phyloP scores from a whole-genome alignment of 1,284 basidiomycete genomes.

The Pterula multifida region DNA sequence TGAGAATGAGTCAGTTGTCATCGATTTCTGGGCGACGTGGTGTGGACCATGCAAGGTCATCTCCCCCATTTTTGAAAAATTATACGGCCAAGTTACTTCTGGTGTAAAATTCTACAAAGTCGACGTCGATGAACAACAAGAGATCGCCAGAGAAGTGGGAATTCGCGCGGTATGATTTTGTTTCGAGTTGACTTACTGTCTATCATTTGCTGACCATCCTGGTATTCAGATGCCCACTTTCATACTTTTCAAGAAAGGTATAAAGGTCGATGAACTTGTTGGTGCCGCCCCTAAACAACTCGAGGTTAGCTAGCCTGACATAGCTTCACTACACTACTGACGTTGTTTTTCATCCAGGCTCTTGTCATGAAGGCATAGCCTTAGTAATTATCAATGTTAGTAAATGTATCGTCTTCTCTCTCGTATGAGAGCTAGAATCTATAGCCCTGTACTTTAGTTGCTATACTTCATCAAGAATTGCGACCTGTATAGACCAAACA shows the following conservation, averaged over 20 bases:
- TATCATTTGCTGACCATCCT: not conserved
- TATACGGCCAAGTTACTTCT: slow-evolving; percentile 28
- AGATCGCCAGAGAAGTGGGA: slow-evolving; percentile 50
- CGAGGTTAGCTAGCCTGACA: too few relatives aligned
- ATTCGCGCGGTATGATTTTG: slow-evolving; percentile 50
- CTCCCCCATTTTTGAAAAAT: slow-evolving; percentile 68
- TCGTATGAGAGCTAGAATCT: too few relatives aligned
- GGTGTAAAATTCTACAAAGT: slow-evolving; percentile 66
- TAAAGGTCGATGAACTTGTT: slow-evolving; percentile 47
- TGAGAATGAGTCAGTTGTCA: slow-evolving; percentile 28
- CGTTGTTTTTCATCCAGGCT: too few relatives aligned
- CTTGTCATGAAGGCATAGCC: too few relatives aligned
- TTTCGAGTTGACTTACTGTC: slow-evolving; percentile 3
- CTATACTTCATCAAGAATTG: too few relatives aligned
- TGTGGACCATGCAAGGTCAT: slow-evolving; percentile 71
- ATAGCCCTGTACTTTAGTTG: too few relatives aligned
- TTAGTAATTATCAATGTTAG: too few relatives aligned
- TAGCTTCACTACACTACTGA: too few relatives aligned
- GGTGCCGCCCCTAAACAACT: slow-evolving; percentile 38
- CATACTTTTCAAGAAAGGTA: slow-evolving; percentile 57
- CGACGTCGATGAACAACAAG: slow-evolving; percentile 54
- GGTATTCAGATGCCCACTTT: slow-evolving; percentile 61
- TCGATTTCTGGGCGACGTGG: slow-evolving; percentile 47
- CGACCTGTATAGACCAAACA: too few relatives aligned
- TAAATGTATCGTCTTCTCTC: too few relatives aligned